A percentile compares a stretch with the other conserved stretches of the same genome.
Evolutionary conservation across 2,329 filamentous ascomycete genomes (phyloP).

Genomic region (Boeremia exigua): DNA sequence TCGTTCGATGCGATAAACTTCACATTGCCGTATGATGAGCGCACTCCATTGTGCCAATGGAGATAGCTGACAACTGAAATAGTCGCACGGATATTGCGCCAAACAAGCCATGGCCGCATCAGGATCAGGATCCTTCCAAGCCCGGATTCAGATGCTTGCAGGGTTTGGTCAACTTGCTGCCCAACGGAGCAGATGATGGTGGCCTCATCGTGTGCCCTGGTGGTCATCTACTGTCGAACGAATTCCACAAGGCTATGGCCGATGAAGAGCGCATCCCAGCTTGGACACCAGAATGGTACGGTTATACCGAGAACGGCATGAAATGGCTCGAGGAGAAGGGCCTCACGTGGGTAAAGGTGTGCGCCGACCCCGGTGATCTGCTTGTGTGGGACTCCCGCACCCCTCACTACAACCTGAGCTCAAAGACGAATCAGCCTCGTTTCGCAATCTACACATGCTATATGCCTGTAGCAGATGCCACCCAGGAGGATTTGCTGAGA

Average conservation of each 20-base stretch:
- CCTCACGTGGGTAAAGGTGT: conserved; percentile 49
- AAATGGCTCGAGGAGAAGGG: conserved; percentile 53
- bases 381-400: conserved; percentile 56
- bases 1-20: conserved; percentile 50
- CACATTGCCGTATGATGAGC: conserved; percentile 35
- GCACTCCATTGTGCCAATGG: too few relatives aligned
- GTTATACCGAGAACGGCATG: conserved; percentile 42
- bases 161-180: conserved; percentile 57
- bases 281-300: conserved; percentile 43
- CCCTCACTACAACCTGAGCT: conserved; percentile 41
- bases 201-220: conserved; percentile 46
- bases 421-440: conserved; percentile 35
- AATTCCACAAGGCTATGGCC: conserved; percentile 36
- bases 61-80: neutral
- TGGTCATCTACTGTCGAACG: conserved; percentile 37
- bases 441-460: conserved; percentile 47
- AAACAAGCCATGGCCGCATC: conserved; percentile 46
- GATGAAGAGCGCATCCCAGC: conserved; percentile 40
- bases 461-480: conserved; percentile 45
- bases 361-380: conserved; percentile 53
- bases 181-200: conserved; percentile 47
- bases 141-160: conserved; percentile 60
- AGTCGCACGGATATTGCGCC: conserved; percentile 36
- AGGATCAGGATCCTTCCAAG: conserved; percentile 38
- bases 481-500: conserved; percentile 40